Percentiles rank a stretch among this genome's conserved stretches.
These are phyloP conservation scores for Alternaria ethzedia DNA, from an alignment of 2,329 filamentous ascomycete genomes.

Conservation along the genomic window DNA sequence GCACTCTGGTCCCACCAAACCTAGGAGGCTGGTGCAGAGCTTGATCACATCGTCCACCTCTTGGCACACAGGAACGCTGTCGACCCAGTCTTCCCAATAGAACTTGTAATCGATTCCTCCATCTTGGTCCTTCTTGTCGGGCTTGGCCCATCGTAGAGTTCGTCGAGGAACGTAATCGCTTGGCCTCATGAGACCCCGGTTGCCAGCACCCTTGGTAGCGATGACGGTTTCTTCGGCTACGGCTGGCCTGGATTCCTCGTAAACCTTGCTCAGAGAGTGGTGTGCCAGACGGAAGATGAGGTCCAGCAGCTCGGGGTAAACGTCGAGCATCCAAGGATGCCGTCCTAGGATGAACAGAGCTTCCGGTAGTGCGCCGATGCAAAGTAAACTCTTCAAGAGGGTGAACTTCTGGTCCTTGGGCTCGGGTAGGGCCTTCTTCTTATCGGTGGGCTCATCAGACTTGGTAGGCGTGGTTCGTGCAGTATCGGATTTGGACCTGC, in stretches of 20 bases:
- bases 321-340: conserved; percentile 90
- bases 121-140: conserved; percentile 76
- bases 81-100: conserved; percentile 97
- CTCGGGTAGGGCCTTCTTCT: conserved; percentile 66
- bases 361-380: conserved; percentile 91
- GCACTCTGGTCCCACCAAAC: conserved; percentile 85
- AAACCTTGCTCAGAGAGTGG: conserved; percentile 80
- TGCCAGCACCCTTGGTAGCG: conserved; percentile 49
- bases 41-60: conserved; percentile 89
- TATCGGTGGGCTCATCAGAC: conserved; percentile 48
- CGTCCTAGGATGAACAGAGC: conserved; percentile 89
- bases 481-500: conserved; percentile 55
- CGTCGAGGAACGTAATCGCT: conserved; percentile 66
- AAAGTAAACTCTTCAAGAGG: conserved; percentile 82
- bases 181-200: conserved; percentile 67
- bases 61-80: conserved; percentile 91
- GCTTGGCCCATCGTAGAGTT: conserved; percentile 80
- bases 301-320: conserved; percentile 79
- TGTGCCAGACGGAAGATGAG: conserved; percentile 85
- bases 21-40: conserved; percentile 82
- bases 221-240: conserved; percentile 51
- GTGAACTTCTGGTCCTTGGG: conserved; percentile 87
- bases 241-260: conserved; percentile 59
- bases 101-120: conserved; percentile 83
- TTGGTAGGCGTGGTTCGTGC: conserved; percentile 52